A percentile compares a stretch with the other conserved stretches of the same genome.
Evolutionary conservation across 2,329 filamentous ascomycete species (phyloP).

Genomic region (Apiospora saccharicola): DNA sequence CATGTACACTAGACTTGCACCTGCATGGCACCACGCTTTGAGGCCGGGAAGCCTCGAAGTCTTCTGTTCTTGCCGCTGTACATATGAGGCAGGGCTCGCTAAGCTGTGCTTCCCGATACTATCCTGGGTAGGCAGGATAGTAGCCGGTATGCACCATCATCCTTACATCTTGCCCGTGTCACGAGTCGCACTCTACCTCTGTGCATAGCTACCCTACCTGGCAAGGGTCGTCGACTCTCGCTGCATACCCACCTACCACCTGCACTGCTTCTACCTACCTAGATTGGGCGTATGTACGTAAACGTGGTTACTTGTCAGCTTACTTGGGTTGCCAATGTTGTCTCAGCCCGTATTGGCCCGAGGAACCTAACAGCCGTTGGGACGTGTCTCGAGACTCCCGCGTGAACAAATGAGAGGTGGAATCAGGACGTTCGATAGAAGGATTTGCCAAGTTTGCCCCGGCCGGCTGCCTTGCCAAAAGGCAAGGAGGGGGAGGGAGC

Average conservation of each 20-base stretch:
- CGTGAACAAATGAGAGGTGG: slow-evolving; percentile 13
- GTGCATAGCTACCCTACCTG: neutral
- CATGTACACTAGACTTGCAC: slow-evolving; percentile 20
- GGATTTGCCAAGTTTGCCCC: slow-evolving; percentile 2
- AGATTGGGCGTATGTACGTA: neutral
- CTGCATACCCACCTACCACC: neutral
- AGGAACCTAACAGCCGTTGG: neutral
- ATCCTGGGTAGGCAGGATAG: neutral
- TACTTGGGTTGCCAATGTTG: neutral
- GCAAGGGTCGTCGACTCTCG: neutral
- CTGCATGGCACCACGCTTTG: neutral
- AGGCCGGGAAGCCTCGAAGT: neutral
- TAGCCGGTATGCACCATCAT: slow-evolving; percentile 11
- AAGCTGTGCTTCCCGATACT: slow-evolving; percentile 6
- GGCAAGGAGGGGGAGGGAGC: neutral
- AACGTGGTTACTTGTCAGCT: neutral
- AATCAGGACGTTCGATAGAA: slow-evolving; percentile 13
- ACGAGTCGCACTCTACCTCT: slow-evolving; percentile 12
- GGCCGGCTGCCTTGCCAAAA: neutral
- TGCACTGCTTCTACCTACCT: neutral
- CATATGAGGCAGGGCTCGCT: neutral
- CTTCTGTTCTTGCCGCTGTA: neutral
- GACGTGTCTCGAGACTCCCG: neutral
- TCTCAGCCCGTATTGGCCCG: slow-evolving; percentile 11
- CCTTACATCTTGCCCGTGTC: slow-evolving; percentile 15